Evolutionary conservation across 1,139 yeast genomes (phyloP).

Genomic region (Pichia sp.): DNA sequence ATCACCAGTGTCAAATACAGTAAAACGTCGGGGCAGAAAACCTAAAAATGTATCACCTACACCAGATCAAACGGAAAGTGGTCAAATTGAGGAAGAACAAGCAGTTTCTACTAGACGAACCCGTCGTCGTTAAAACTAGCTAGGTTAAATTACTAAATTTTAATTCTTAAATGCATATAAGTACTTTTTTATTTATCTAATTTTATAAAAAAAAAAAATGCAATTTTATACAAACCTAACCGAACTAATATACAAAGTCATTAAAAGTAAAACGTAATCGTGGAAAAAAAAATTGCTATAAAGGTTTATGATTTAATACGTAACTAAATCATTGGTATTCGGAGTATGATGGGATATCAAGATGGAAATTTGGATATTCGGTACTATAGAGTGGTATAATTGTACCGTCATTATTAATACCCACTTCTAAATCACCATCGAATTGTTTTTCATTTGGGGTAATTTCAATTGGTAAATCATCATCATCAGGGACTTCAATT

Average conservation of each 20-base stretch:
- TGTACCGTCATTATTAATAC: conserved; percentile 39
- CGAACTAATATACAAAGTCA: neutral
- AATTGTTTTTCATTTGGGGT: neutral
- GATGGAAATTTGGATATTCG: conserved; percentile 77
- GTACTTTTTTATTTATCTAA: neutral
- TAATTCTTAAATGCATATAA: neutral
- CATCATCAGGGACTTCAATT: neutral
- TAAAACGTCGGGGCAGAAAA: conserved; percentile 12
- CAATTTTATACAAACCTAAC: neutral
- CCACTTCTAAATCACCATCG: conserved; percentile 20
- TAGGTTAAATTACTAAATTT: neutral
- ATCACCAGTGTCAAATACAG: neutral
- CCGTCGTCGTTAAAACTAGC: conserved; percentile 6
- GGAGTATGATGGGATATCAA: conserved; percentile 67
- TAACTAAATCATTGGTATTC: conserved; percentile 9
- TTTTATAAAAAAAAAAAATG: neutral
- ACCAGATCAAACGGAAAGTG: neutral
- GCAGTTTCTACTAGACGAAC: conserved; percentile 7
- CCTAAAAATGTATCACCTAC: conserved; percentile 4
- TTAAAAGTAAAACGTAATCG: neutral
- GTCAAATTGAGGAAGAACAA: conserved; percentile 1
- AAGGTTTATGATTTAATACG: conserved; percentile 16
- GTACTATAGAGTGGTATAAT: conserved; percentile 46
- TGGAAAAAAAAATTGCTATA: neutral
- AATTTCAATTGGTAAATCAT: neutral